Conservation (phyloP, 1,284 basidiomycete species). For the Gymnopus androsaceus region DNA sequence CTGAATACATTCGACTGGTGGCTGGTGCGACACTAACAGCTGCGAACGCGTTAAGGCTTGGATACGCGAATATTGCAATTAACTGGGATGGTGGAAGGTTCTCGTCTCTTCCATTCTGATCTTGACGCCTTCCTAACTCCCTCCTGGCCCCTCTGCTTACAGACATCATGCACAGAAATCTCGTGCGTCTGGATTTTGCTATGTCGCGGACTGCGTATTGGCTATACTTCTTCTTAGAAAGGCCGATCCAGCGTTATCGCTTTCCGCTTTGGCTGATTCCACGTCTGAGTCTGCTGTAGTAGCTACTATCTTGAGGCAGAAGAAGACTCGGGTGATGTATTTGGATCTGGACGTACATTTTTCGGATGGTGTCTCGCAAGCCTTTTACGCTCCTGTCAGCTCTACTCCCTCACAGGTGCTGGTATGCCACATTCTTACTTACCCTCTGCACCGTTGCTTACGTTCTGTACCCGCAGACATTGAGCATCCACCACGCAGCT, state of each 20-base stretch:
- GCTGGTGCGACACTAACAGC: conserved; percentile 81
- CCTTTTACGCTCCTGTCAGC: conserved; percentile 55
- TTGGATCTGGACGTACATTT: conserved; percentile 92
- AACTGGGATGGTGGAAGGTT: conserved; percentile 85
- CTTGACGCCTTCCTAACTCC: not conserved
- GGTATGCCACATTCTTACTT: conserved; percentile 32
- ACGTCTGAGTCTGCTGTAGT: too few species aligned
- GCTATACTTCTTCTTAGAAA: conserved; percentile 68
- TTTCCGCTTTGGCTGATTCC: not conserved
- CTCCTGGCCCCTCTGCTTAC: not conserved
- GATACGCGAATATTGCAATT: conserved; percentile 65
- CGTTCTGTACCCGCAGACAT: conserved; percentile 45
- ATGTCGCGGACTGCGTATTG: conserved; percentile 88
- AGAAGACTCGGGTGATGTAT: conserved; percentile 78
- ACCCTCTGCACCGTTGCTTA: not conserved
- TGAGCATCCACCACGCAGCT: conserved; percentile 83
- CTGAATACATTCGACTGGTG: conserved; percentile 69
- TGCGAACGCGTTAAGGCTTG: conserved; percentile 58
- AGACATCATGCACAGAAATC: conserved; percentile 80
- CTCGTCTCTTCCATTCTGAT: conserved; percentile 27
- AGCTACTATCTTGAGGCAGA: too few species aligned
- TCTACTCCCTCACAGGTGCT: conserved; percentile 54
- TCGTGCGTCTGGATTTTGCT: conserved; percentile 88
- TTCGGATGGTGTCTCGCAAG: conserved; percentile 84
- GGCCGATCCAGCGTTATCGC: conserved; percentile 3